A percentile compares a stretch with the other conserved stretches of the same genome.
phyloP scores from a whole-genome alignment of 768 basidiomycete species.

The Xerocomellus amylosporus region DNA sequence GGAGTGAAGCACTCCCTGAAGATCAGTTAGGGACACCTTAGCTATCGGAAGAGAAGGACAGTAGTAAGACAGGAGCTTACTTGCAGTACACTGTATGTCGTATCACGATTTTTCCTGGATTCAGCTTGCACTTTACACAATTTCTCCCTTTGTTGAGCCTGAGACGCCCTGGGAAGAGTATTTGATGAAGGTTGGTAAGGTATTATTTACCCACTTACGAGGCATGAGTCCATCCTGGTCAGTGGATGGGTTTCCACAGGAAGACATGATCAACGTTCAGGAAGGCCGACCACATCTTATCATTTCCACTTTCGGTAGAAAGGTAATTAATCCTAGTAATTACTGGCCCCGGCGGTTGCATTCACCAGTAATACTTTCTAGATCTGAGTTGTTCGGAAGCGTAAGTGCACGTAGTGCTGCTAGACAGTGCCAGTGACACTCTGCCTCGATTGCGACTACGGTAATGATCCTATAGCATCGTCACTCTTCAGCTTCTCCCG shows the following conservation, averaged over 20 bases:
- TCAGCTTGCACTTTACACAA: constrained; percentile 75
- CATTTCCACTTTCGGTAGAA: constrained; percentile 6
- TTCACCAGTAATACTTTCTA: no score
- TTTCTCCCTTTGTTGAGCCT: constrained; percentile 65
- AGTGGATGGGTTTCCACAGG: constrained; percentile 62
- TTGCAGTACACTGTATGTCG: constrained; percentile 85
- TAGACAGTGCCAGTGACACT: no score
- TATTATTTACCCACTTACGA: constrained; percentile 41
- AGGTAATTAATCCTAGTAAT: not conserved
- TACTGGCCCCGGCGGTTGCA: no score
- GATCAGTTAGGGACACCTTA: not conserved
- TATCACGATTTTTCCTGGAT: constrained; percentile 64
- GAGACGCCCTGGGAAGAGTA: constrained; percentile 45
- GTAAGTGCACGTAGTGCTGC: no score
- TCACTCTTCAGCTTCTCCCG: not conserved
- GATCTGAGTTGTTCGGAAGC: not conserved
- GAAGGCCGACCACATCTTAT: constrained; percentile 2
- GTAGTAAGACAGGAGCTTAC: constrained; percentile 37
- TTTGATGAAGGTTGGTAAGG: not conserved
- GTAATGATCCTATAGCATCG: no score
- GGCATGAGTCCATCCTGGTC: constrained; percentile 66
- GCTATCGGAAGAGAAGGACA: constrained; percentile 8
- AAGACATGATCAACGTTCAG: constrained; percentile 28
- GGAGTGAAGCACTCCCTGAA: constrained; percentile 65
- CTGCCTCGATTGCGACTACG: not conserved